Conservation (phyloP, 148 eudicot genomes). For the Spergularia marina region DNA sequence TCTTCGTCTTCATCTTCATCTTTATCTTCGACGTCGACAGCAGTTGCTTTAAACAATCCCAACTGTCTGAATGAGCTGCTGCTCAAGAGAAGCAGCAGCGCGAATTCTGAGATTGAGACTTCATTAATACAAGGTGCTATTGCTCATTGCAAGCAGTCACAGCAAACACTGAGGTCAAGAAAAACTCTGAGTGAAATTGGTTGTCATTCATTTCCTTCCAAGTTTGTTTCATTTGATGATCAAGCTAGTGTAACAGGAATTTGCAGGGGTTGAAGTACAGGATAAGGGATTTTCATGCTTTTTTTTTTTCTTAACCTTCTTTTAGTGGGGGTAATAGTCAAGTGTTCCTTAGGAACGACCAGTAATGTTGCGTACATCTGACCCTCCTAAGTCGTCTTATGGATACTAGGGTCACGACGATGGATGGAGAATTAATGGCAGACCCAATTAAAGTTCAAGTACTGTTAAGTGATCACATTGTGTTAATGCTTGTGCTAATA, state of each 20-base stretch:
- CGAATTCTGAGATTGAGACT: slow-evolving; percentile 50
- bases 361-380: background rate
- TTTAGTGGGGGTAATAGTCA: background rate
- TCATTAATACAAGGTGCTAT: slow-evolving; percentile 78
- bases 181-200: slow-evolving; percentile 48
- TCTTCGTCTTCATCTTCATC: slow-evolving; percentile 45
- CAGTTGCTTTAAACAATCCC: slow-evolving; percentile 27
- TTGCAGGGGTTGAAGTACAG: slow-evolving; percentile 39
- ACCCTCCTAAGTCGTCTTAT: too few species aligned
- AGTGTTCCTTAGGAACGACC: background rate
- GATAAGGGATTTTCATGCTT: background rate
- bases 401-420: too few species aligned
- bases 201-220: slow-evolving; percentile 45
- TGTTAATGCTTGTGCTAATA: too few species aligned
- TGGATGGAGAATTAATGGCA: too few species aligned
- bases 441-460: too few species aligned
- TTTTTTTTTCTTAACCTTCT: background rate
- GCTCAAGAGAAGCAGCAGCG: slow-evolving; percentile 45
- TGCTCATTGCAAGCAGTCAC: slow-evolving; percentile 79
- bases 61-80: slow-evolving; percentile 26
- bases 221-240: slow-evolving; percentile 34
- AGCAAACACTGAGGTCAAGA: slow-evolving; percentile 31
- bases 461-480: too few species aligned
- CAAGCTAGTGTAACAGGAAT: slow-evolving; percentile 30
- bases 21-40: slow-evolving; percentile 30